Evolutionary conservation across 2,329 filamentous ascomycete species (phyloP), one percentile per base, ranked within the genome.

Genomic region (Alternaria alternata): DNA sequence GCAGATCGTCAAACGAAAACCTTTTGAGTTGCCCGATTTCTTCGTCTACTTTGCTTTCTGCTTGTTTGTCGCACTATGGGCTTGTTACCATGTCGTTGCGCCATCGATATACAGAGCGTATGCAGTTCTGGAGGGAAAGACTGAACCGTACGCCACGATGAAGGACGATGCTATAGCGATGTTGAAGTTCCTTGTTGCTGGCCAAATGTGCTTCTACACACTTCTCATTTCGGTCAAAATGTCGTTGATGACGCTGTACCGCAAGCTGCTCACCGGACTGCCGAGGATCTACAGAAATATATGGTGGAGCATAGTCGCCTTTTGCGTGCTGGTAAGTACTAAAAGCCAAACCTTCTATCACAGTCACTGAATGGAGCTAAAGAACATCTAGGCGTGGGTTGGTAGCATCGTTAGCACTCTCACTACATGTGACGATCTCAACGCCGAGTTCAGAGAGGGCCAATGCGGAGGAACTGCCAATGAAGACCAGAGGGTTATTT

Each of bases 161-260:
- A 51, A 57, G 28, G 48, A 75, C 1, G 79, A 80, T 46, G 63
- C 64, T 3, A 43, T 69, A 1, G 51, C 63, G 12, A 69, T 80
- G 59, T 65, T 78, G 28, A 75, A 74, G 49, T 66, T 77, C 18
- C 76, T 81, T 54, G 79, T 80, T 48, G 72, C 75, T 7, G 75
- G 72, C 18, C 76, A 76, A n/a, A 72, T 80, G 53, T 72, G 42
- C 65, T 65, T 65, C 49, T 65, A 65, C 24, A 60, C 57, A 12
- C 39, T 62, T 12, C 43, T 64, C 5, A 32, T 63, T 18, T 51
- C 54, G 1, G 58, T 57, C 3, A 62, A 62, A 42, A 57, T 65
- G 44, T 66, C 58, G 16, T 39, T 65, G 5, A 65, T 81, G 52
- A 71, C 75, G n/a, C 68, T 80, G 38, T 80, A 79, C 62, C 71